phyloP scores from a whole-genome alignment of 805 yeast genomes.

The Candida pseudofarinosa region DNA sequence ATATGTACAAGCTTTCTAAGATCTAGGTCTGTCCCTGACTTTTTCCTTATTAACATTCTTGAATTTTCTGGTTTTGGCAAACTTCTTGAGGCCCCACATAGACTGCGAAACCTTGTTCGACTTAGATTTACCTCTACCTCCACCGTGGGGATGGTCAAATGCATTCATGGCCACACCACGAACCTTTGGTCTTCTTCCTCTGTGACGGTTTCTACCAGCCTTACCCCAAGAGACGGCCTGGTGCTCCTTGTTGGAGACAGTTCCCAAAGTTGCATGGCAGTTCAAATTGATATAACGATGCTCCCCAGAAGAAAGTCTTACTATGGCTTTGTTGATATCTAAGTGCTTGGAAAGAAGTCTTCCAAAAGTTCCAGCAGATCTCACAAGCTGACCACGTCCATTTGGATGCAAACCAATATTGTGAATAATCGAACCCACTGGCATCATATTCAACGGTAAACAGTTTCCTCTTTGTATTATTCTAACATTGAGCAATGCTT shows the following conservation, averaged over 20 bases:
- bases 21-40: constrained; percentile 87
- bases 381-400: constrained; percentile 82
- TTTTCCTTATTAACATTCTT: constrained; percentile 79
- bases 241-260: constrained; percentile 89
- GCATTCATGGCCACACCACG: constrained; percentile 99
- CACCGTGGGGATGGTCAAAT: constrained; percentile 97
- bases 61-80: constrained; percentile 90
- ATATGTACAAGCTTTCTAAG: constrained; percentile 6
- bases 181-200: constrained; percentile 91
- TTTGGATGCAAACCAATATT: constrained; percentile 71
- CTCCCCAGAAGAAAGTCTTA: constrained; percentile 87
- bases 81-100: constrained; percentile 96
- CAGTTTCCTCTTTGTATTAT: constrained; percentile 94
- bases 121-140: constrained; percentile 99
- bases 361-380: constrained; percentile 94
- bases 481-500: constrained; percentile 81
- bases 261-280: constrained; percentile 91
- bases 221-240: constrained; percentile 88
- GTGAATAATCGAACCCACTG: constrained; percentile 90
- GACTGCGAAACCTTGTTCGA: constrained; percentile 91
- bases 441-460: constrained; percentile 86
- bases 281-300: constrained; percentile 82
- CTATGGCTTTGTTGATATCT: constrained; percentile 65
- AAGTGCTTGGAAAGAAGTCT: constrained; percentile 77
- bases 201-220: constrained; percentile 91